These are phyloP conservation scores for Blastocystis sp. DNA, from an alignment of 352 stramenopile species.

Conservation along the genomic window DNA sequence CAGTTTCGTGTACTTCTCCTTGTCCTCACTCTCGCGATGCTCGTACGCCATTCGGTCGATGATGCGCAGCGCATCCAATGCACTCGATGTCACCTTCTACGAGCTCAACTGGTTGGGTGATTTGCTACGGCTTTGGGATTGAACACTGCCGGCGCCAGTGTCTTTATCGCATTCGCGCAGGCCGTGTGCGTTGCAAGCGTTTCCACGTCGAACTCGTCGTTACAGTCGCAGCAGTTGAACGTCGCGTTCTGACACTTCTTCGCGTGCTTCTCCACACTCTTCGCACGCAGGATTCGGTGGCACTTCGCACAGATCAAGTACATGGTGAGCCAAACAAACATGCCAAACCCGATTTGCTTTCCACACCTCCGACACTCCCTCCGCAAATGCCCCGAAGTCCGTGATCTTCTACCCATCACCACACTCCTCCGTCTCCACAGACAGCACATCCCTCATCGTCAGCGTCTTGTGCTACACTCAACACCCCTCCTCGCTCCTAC, in stretches of 20 bases:
- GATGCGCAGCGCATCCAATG: neutral
- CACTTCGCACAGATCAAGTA: constrained; percentile 3
- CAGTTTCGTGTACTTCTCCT: neutral
- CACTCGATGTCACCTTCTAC: neutral
- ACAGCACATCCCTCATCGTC: too few species aligned
- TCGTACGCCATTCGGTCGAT: constrained; percentile 19
- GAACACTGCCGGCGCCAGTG: neutral
- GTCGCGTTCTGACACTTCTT: neutral
- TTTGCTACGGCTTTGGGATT: constrained; percentile 6
- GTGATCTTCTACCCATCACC: too few species aligned
- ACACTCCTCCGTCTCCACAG: too few species aligned
- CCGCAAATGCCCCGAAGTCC: too few species aligned
- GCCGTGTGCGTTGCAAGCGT: neutral
- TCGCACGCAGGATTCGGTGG: neutral
- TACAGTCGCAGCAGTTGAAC: neutral
- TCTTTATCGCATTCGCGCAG: constrained; percentile 3
- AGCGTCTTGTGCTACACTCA: too few species aligned
- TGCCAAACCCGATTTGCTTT: too few species aligned
- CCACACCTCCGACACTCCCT: too few species aligned
- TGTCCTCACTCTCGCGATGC: neutral
- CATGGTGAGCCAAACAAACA: neutral
- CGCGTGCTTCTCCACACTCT: neutral
- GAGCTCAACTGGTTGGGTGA: neutral
- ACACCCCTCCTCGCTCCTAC: too few species aligned
- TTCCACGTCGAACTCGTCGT: constrained; percentile 4